Conservation (phyloP, 176 grass and related monocot species). For the Thalia dealbata region DNA sequence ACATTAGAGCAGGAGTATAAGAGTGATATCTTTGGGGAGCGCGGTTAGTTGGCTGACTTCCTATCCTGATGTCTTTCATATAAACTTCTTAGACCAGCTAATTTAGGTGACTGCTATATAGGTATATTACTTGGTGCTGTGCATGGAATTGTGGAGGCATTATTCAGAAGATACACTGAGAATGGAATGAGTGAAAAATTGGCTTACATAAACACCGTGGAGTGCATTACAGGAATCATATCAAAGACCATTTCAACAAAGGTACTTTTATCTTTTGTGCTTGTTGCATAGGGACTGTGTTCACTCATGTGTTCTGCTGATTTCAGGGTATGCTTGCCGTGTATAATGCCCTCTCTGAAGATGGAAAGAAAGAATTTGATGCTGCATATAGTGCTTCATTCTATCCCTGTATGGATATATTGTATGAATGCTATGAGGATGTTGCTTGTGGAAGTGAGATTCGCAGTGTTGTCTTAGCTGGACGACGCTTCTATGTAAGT, state of each 20-base stretch:
- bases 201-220: slow-evolving; percentile 63
- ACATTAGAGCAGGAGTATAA: slow-evolving; percentile 69
- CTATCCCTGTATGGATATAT: slow-evolving; percentile 68
- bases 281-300: not conserved
- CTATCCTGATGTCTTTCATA: not conserved
- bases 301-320: not conserved
- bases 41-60: slow-evolving; percentile 27
- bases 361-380: slow-evolving; percentile 62
- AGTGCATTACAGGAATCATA: slow-evolving; percentile 73
- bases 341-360: slow-evolving; percentile 48
- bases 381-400: slow-evolving; percentile 58
- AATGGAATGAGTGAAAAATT: slow-evolving; percentile 59
- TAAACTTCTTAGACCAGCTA: not conserved
- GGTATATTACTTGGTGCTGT: slow-evolving; percentile 65
- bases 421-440: slow-evolving; percentile 65
- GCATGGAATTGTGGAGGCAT: slow-evolving; percentile 62
- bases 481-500: slow-evolving; percentile 53
- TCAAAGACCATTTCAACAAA: slow-evolving; percentile 68
- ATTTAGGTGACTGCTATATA: slow-evolving; percentile 14
- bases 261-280: slow-evolving; percentile 16
- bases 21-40: slow-evolving; percentile 76
- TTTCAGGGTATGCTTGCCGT: slow-evolving; percentile 61
- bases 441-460: slow-evolving; percentile 72
- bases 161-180: slow-evolving; percentile 69
- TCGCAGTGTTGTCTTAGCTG: slow-evolving; percentile 71